These are phyloP conservation scores for Cenchrus americanus DNA, from an alignment of 176 grass and related monocot genomes.

Conservation along the genomic window DNA sequence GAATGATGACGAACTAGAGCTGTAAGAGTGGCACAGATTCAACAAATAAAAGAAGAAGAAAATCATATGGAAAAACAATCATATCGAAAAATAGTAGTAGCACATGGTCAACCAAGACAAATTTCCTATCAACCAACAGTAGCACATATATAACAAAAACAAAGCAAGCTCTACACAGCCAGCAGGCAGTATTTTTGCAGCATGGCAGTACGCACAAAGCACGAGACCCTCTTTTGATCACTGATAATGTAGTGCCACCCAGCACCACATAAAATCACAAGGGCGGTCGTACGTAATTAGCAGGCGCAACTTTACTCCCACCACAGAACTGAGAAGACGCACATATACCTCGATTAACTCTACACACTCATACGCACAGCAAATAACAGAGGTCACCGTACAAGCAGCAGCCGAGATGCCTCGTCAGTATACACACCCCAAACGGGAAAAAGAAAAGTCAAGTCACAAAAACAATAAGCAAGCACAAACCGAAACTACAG, in stretches of 20 bases:
- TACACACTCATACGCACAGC: constrained; percentile 27
- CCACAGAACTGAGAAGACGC: constrained; percentile 6
- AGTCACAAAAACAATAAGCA: neutral
- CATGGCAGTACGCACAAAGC: constrained; percentile 28
- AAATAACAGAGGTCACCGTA: constrained; percentile 28
- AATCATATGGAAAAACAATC: neutral
- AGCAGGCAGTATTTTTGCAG: neutral
- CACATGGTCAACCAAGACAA: constrained; percentile 16
- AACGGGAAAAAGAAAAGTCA: constrained; percentile 12
- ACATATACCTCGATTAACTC: neutral
- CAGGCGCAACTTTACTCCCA: constrained; percentile 35
- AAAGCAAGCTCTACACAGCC: neutral
- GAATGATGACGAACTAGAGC: neutral
- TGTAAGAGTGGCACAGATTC: neutral
- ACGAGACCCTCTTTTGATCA: constrained; percentile 35
- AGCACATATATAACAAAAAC: constrained; percentile 10
- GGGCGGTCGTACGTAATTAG: constrained; percentile 34
- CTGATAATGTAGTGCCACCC: neutral
- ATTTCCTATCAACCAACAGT: constrained; percentile 12
- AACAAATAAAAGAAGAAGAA: neutral
- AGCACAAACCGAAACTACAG: constrained; percentile 18
- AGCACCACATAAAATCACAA: constrained; percentile 64
- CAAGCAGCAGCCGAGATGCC: neutral
- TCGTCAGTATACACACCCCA: neutral
- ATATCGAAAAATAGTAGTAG: neutral